Evolutionary conservation across 2,329 filamentous ascomycete species (phyloP).

Genomic region (Dryadomyces quercus-mongolicae): DNA sequence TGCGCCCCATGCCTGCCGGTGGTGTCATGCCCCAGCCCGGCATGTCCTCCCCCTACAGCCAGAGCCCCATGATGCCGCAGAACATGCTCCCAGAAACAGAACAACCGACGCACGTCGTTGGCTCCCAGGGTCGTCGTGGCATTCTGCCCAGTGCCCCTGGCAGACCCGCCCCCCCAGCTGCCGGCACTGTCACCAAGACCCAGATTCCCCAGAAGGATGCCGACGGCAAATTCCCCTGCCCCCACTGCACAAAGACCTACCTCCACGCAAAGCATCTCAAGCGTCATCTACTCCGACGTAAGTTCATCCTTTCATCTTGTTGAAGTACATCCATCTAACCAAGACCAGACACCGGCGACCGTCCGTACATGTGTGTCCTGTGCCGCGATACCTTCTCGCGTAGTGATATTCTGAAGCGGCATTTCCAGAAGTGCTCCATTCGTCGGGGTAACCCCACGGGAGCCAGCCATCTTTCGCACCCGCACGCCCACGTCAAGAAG

Average conservation of each 20-base stretch:
- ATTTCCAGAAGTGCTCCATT: constrained; percentile 98
- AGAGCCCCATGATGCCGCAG: constrained; percentile 42
- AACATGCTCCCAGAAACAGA: constrained; percentile 45
- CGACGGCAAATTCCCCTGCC: constrained; percentile 95
- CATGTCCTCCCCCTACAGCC: constrained; percentile 48
- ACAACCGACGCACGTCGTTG: constrained; percentile 81
- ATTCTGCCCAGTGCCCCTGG: constrained; percentile 87
- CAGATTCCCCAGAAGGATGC: constrained; percentile 89
- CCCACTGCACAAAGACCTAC: constrained; percentile 97
- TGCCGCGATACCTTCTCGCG: constrained; percentile 97
- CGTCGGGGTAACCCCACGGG: constrained; percentile 91
- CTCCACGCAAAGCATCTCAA: constrained; percentile 95
- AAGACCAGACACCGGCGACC: constrained; percentile 77
- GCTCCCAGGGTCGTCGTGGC: constrained; percentile 83
- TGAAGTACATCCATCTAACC: constrained; percentile 10
- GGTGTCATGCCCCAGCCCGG: constrained; percentile 48
- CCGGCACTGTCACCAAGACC: constrained; percentile 61
- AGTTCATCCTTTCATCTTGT: constrained; percentile 32
- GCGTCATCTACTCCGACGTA: constrained; percentile 89
- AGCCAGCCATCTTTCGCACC: constrained; percentile 87
- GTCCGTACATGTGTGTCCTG: constrained; percentile 94
- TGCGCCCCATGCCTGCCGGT: constrained; percentile 60
- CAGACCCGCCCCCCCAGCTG: constrained; percentile 62
- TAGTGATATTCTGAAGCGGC: constrained; percentile 95
- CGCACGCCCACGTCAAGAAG: constrained; percentile 80